Evolutionary conservation across 2,329 filamentous ascomycete genomes (phyloP).

Genomic region (Beauveria rudraprayagi): DNA sequence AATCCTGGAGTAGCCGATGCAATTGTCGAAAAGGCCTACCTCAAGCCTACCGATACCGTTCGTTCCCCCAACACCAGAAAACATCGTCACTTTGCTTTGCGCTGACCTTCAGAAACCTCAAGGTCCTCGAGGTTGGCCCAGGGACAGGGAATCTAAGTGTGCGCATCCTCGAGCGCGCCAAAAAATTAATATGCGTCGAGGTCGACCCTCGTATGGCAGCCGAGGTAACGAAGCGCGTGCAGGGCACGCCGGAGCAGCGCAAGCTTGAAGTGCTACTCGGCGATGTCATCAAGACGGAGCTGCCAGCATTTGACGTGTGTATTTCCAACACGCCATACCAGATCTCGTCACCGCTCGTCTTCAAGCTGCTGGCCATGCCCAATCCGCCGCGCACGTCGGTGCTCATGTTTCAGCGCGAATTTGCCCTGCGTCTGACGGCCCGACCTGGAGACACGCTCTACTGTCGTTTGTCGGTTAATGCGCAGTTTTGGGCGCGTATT

Average conservation of each 20-base stretch:
- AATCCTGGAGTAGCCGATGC: conserved; percentile 78
- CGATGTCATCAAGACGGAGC: conserved; percentile 76
- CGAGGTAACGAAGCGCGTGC: conserved; percentile 87
- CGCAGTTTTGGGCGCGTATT: conserved; percentile 71
- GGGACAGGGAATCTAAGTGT: conserved; percentile 86
- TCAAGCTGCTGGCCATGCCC: conserved; percentile 75
- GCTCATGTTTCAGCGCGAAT: conserved; percentile 96
- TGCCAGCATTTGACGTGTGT: conserved; percentile 71
- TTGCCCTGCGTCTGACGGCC: conserved; percentile 82
- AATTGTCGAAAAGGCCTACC: conserved; percentile 63
- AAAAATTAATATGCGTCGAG: conserved; percentile 77
- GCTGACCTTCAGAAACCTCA: conserved; percentile 18
- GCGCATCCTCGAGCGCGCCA: conserved; percentile 78
- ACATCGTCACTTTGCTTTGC: no score
- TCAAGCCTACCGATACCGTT: conserved; percentile 86
- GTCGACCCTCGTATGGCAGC: conserved; percentile 95
- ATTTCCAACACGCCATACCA: conserved; percentile 64
- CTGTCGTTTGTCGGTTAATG: conserved; percentile 83
- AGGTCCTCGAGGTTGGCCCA: conserved; percentile 70
- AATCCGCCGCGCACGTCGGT: conserved; percentile 77
- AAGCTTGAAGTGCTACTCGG: conserved; percentile 82
- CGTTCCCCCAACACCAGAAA: no score
- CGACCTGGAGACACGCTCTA: conserved; percentile 84
- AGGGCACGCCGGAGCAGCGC: conserved; percentile 77
- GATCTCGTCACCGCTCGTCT: conserved; percentile 87